Conservation (phyloP, 2,329 filamentous ascomycete genomes). For the Juglanconis oblonga region DNA sequence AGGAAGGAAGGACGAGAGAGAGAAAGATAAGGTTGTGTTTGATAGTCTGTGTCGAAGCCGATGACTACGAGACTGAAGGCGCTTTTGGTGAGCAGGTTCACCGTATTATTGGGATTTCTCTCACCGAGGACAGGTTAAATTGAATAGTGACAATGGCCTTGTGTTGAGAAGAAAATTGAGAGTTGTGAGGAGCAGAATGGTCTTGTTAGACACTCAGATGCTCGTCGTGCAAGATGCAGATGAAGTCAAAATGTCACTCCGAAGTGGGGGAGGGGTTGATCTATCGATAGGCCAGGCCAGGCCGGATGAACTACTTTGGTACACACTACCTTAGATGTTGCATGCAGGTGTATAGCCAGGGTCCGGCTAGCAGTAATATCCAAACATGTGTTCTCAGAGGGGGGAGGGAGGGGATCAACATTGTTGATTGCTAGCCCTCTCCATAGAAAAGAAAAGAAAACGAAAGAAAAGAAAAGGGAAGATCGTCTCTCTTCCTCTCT, state of each 20-base stretch:
- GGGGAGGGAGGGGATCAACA: too few species aligned
- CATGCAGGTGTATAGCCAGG: not conserved
- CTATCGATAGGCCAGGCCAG: not conserved
- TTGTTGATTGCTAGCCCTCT: too few species aligned
- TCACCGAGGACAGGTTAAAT: not conserved
- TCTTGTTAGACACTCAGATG: not conserved
- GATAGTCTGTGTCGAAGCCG: too few species aligned
- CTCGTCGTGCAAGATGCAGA: not conserved
- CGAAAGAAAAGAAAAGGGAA: too few species aligned
- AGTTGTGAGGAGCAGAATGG: not conserved
- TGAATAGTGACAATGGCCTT: not conserved
- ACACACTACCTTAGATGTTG: not conserved
- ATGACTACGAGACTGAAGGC: not conserved
- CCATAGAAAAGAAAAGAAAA: not conserved
- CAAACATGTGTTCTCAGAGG: not conserved
- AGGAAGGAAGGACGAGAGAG: not conserved
- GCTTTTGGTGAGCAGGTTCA: not conserved
- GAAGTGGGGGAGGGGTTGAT: conserved; percentile 1
- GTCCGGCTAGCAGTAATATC: not conserved
- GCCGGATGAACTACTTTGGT: not conserved
- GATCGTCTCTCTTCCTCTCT: too few species aligned
- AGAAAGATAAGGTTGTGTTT: too few species aligned
- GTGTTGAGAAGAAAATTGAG: not conserved
- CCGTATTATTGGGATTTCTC: not conserved
- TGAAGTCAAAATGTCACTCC: not conserved